Conservation (phyloP, 2,329 filamentous ascomycete species). For the Neopestalotiopsis rosae region DNA sequence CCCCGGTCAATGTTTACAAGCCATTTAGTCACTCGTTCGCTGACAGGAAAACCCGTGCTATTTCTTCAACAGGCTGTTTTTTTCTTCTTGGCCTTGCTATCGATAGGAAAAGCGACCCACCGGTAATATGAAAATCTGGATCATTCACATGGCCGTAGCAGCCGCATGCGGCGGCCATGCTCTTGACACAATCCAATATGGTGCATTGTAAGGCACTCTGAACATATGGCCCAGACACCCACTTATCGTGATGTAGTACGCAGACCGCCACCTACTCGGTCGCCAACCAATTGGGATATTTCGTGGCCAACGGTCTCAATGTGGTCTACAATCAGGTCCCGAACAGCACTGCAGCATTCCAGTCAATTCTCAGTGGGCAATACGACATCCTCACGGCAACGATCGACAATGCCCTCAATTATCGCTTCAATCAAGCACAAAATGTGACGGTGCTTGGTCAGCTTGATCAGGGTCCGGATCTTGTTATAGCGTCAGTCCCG, state of each 20-base stretch:
- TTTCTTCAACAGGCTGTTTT: not conserved
- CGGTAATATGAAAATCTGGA: not conserved
- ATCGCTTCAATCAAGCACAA: slow-evolving; percentile 33
- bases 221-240: not conserved
- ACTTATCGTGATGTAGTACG: slow-evolving; percentile 13
- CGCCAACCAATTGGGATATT: slow-evolving; percentile 35
- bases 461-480: slow-evolving; percentile 36
- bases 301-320: slow-evolving; percentile 32
- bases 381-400: slow-evolving; percentile 37
- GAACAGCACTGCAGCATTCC: slow-evolving; percentile 32
- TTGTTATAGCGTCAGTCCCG: slow-evolving; percentile 33
- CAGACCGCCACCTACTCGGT: slow-evolving; percentile 35
- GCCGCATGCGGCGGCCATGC: not conserved
- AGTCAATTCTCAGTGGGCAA: slow-evolving; percentile 27
- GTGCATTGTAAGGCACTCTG: slow-evolving; percentile 23
- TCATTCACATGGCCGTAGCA: not conserved
- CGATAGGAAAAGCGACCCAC: not conserved
- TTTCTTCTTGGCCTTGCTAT: not conserved
- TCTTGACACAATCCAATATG: slow-evolving; percentile 23
- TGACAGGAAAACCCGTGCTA: not conserved
- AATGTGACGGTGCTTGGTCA: slow-evolving; percentile 36
- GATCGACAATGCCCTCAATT: slow-evolving; percentile 36
- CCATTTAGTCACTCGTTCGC: not conserved
- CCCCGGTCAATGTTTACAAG: not conserved
- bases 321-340: slow-evolving; percentile 35